Percentiles rank a stretch among this genome's conserved stretches.
Conservation (phyloP, 2,329 filamentous ascomycete species). For the Lachnellula arida region DNA sequence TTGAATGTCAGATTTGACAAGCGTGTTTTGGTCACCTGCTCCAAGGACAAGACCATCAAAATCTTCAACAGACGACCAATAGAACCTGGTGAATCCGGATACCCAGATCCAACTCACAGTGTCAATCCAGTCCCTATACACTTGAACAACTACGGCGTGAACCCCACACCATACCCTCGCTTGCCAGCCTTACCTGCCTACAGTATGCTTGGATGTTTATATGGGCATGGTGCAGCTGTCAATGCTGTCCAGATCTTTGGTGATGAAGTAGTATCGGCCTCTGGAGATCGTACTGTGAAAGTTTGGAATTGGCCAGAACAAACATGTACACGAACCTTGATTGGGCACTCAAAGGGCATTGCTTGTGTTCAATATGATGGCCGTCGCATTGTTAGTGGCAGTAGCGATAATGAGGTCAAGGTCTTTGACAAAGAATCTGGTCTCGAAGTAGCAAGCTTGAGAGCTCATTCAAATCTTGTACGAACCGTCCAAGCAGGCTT, state of each 20-base stretch:
- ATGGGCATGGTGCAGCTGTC: constrained; percentile 85
- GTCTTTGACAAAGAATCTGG: constrained; percentile 86
- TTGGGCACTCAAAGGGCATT: constrained; percentile 91
- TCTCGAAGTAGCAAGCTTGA: constrained; percentile 82
- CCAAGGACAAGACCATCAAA: constrained; percentile 95
- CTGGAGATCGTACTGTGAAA: constrained; percentile 89
- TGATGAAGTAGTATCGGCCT: constrained; percentile 87
- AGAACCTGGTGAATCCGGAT: constrained; percentile 54
- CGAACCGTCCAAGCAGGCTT: constrained; percentile 94
- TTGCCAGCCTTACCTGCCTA: constrained; percentile 59
- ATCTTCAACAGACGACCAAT: constrained; percentile 81
- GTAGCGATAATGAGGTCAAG: constrained; percentile 91
- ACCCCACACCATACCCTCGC: constrained; percentile 40
- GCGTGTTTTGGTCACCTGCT: constrained; percentile 89
- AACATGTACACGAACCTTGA: constrained; percentile 68
- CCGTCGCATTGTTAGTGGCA: constrained; percentile 87
- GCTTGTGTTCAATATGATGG: constrained; percentile 97
- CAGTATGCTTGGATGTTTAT: constrained; percentile 70
- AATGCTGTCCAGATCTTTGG: constrained; percentile 91
- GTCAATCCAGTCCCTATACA: constrained; percentile 50
- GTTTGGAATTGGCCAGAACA: constrained; percentile 88
- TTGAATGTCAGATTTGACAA: constrained; percentile 91
- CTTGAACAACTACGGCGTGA: constrained; percentile 52
- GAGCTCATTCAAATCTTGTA: constrained; percentile 78
- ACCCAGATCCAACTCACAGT: constrained; percentile 35